phyloP scores from a whole-genome alignment of 2,329 filamentous ascomycete genomes.

The Penicillium digitatum region DNA sequence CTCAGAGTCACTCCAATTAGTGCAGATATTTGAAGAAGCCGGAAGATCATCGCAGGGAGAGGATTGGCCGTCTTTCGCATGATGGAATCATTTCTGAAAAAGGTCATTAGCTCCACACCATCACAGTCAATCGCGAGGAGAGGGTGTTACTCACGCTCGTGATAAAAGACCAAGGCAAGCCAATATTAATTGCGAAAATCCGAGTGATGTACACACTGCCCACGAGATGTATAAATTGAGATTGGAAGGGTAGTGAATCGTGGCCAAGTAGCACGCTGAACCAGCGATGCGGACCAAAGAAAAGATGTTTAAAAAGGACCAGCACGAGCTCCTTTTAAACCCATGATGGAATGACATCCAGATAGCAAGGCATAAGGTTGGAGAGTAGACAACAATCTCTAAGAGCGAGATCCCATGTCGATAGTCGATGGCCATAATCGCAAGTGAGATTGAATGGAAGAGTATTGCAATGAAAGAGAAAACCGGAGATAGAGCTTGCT shows the following conservation, averaged over 20 bases:
- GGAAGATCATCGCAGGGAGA: background rate
- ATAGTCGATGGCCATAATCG: slow-evolving; percentile 17
- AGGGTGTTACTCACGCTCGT: slow-evolving; percentile 16
- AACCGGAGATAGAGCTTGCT: background rate
- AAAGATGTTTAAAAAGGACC: slow-evolving; percentile 36
- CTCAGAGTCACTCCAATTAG: background rate
- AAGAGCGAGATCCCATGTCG: slow-evolving; percentile 24
- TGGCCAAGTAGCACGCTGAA: slow-evolving; percentile 28
- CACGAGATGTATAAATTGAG: slow-evolving; percentile 28
- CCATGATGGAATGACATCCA: slow-evolving; percentile 24
- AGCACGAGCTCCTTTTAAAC: slow-evolving; percentile 31
- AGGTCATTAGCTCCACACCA: background rate
- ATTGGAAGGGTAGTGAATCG: slow-evolving; percentile 20
- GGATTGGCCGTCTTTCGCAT: background rate
- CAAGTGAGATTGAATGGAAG: background rate
- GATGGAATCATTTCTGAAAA: slow-evolving; percentile 5
- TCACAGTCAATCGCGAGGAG: slow-evolving; percentile 1
- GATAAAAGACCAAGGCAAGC: slow-evolving; percentile 15
- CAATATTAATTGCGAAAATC: slow-evolving; percentile 19
- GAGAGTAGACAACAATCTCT: slow-evolving; percentile 23
- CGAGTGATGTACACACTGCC: slow-evolving; percentile 21
- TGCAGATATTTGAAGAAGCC: background rate
- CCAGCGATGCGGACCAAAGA: slow-evolving; percentile 30
- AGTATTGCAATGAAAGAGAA: background rate
- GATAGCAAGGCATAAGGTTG: slow-evolving; percentile 17